Conservation (phyloP, 176 grass and related monocot genomes). For the Carex cristatella region DNA sequence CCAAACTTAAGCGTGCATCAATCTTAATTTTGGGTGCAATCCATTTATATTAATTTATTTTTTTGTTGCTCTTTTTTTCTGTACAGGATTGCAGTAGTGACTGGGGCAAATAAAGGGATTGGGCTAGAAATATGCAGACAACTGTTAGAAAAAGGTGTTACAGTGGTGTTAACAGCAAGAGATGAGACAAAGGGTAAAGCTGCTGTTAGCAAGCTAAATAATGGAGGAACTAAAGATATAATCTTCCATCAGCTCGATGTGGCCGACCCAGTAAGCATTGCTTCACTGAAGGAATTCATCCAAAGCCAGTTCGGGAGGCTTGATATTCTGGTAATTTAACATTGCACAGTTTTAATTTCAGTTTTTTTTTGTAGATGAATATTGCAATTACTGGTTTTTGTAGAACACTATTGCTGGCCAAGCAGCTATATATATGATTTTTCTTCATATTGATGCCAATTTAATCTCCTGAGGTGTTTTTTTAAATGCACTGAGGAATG, state of each 20-base stretch:
- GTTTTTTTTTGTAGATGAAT: neutral
- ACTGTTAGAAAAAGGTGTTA: constrained; percentile 29
- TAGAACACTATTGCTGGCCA: neutral
- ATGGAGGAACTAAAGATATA: neutral
- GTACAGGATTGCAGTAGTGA: constrained; percentile 50
- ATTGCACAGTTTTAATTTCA: neutral
- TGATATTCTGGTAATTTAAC: constrained; percentile 30
- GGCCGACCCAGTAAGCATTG: constrained; percentile 31
- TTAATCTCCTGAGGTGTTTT: neutral
- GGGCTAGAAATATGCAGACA: constrained; percentile 51
- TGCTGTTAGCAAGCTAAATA: constrained; percentile 32
- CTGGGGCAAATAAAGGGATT: constrained; percentile 47
- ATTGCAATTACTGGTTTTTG: neutral
- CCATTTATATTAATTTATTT: neutral
- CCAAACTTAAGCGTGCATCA: too few species aligned
- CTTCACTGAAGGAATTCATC: constrained; percentile 29
- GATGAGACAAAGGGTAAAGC: constrained; percentile 33
- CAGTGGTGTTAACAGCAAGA: constrained; percentile 41
- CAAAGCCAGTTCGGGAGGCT: constrained; percentile 31
- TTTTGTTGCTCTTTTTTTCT: neutral
- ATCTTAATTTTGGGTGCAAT: too few species aligned
- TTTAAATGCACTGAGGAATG: neutral
- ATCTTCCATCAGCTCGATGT: constrained; percentile 51
- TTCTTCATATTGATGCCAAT: neutral
- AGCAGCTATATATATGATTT: neutral